Evolutionary conservation across 169 alveolate genomes (phyloP).

Genomic region (Plasmodium berghei): DNA sequence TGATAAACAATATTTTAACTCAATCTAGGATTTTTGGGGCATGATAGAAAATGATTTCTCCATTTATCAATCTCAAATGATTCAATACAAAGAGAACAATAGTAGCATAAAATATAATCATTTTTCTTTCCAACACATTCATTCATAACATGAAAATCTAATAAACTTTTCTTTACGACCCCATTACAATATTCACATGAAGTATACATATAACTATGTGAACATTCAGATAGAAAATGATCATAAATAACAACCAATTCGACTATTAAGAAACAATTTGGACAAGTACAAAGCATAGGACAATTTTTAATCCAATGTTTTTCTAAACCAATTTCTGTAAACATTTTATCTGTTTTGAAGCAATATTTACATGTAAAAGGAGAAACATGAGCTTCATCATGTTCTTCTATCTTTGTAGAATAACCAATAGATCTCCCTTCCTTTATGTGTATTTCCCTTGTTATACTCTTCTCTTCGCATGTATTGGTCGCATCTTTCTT

Average conservation of each 20-base stretch:
- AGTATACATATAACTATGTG: slow-evolving; percentile 71
- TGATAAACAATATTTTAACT: background rate
- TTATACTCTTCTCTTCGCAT: slow-evolving; percentile 4
- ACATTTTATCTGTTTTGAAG: slow-evolving; percentile 56
- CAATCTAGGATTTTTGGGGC: slow-evolving; percentile 71
- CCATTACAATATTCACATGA: slow-evolving; percentile 69
- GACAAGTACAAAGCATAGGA: slow-evolving; percentile 76
- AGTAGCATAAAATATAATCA: slow-evolving; percentile 70
- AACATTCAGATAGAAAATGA: slow-evolving; percentile 74
- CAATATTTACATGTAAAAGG: slow-evolving; percentile 75
- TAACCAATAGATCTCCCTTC: slow-evolving; percentile 30
- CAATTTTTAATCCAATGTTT: slow-evolving; percentile 75
- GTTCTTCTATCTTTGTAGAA: slow-evolving; percentile 51
- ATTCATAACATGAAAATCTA: slow-evolving; percentile 67
- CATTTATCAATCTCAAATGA: slow-evolving; percentile 72
- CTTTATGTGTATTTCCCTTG: slow-evolving; percentile 11
- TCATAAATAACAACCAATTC: slow-evolving; percentile 77
- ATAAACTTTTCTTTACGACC: slow-evolving; percentile 49
- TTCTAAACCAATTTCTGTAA: slow-evolving; percentile 76
- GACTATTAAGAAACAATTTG: slow-evolving; percentile 72
- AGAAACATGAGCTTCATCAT: slow-evolving; percentile 34
- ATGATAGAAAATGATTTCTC: slow-evolving; percentile 73
- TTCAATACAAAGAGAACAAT: slow-evolving; percentile 72
- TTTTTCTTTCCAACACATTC: slow-evolving; percentile 69
- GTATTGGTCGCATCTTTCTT: slow-evolving; percentile 6